Percentiles rank a stretch among this genome's conserved stretches.
Conservation (phyloP, 495 filamentous ascomycete species). For the Talaromyces proteolyticus region DNA sequence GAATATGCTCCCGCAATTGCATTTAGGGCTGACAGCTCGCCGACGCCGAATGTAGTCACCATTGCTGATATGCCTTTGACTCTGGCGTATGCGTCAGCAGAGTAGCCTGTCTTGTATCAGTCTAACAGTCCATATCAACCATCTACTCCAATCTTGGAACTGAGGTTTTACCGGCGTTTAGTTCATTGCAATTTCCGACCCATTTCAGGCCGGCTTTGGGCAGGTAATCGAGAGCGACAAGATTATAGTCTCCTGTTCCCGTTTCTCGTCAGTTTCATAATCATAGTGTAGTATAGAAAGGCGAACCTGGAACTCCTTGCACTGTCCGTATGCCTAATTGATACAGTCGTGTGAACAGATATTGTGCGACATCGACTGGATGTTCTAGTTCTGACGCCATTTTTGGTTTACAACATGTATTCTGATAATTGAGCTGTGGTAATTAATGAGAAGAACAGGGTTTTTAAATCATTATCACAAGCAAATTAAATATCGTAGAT, state of each 20-base stretch:
- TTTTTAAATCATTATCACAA: too few species aligned
- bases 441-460: too few species aligned
- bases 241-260: conserved; percentile 36
- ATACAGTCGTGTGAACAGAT: conserved; percentile 43
- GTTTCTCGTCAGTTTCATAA: not conserved
- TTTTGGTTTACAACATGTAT: too few species aligned
- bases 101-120: conserved; percentile 50
- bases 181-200: conserved; percentile 68
- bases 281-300: not conserved
- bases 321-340: conserved; percentile 40
- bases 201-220: conserved; percentile 52
- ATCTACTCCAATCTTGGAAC: too few species aligned
- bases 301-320: conserved; percentile 47
- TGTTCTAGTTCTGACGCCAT: conserved; percentile 29
- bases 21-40: conserved; percentile 64
- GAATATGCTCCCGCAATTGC: conserved; percentile 61
- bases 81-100: conserved; percentile 67
- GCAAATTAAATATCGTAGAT: too few species aligned
- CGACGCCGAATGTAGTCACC: conserved; percentile 66
- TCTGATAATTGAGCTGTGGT: too few species aligned
- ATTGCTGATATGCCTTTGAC: conserved; percentile 60
- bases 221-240: conserved; percentile 56
- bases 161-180: conserved; percentile 53
- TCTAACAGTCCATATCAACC: too few species aligned
- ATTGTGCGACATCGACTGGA: conserved; percentile 39